phyloP scores from a whole-genome alignment of 2,329 filamentous ascomycete species.

The Pseudodiploospora longispora region DNA sequence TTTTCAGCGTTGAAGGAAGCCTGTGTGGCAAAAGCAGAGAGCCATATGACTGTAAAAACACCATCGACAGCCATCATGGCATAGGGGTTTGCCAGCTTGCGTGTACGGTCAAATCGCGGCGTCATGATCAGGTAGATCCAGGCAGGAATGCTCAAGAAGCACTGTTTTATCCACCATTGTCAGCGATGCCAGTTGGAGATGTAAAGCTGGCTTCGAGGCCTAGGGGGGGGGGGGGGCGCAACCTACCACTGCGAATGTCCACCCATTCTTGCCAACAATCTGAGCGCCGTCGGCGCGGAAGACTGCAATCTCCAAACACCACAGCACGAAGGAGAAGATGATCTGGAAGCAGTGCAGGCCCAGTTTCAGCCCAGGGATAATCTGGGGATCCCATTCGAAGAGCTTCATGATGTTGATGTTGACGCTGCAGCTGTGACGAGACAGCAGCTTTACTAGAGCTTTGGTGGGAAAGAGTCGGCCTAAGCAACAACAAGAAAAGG shows the following conservation, averaged over 20 bases:
- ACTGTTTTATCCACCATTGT: constrained; percentile 32
- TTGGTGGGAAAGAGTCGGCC: too few relatives aligned
- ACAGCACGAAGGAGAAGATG: constrained; percentile 45
- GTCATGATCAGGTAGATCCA: constrained; percentile 60
- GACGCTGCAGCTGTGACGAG: background rate
- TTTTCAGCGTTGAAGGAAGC: constrained; percentile 53
- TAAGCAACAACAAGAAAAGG: too few relatives aligned
- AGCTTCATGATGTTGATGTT: constrained; percentile 30
- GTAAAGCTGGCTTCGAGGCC: background rate
- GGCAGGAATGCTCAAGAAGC: constrained; percentile 55
- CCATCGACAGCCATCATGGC: constrained; percentile 52
- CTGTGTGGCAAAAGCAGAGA: constrained; percentile 59
- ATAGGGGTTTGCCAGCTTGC: constrained; percentile 53
- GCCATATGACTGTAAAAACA: constrained; percentile 54
- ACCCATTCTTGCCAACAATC: constrained; percentile 51
- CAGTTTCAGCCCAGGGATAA: constrained; percentile 48
- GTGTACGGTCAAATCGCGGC: constrained; percentile 54
- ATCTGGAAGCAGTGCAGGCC: constrained; percentile 49
- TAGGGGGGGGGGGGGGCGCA: background rate
- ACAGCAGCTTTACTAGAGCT: too few relatives aligned
- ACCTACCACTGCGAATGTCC: constrained; percentile 57
- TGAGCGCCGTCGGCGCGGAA: constrained; percentile 40
- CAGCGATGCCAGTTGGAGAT: background rate
- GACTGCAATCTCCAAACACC: constrained; percentile 52
- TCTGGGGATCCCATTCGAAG: constrained; percentile 45